Evolutionary conservation across 108 stramenopile genomes (phyloP), one percentile per base, ranked within the genome.

Genomic region (Mediolabrus comicus): DNA sequence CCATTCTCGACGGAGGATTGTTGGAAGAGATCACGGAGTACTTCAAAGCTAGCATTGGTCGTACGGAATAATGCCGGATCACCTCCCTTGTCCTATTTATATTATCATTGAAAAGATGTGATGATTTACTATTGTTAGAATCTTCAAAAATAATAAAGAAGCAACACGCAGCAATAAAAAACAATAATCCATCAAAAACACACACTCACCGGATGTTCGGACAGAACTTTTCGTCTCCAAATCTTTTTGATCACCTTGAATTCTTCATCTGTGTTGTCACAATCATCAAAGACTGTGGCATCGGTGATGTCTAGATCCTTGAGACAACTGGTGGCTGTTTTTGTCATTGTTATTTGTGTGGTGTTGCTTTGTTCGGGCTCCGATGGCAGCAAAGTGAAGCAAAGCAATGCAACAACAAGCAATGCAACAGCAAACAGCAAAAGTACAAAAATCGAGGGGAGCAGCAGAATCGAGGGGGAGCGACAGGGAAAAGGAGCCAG

Each of bases 41-140:
- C 66, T 58, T 81, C 80, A 53, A 81, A 86, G 30, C 80, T 51
- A 6, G 70, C 66, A 16, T 75, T 77, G 6, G 83, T 61, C 13
- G 41, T 34, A 8, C 83, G 77, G 24, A 86, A 86, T 11, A 26
- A 31, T 3, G 36, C 61, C n/a, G 80, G 61, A 34, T 86, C 83
- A 9, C 86, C 86, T 2, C 86, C 86, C 73, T 86, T 86, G 73
- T 86, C 86, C 54, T 79, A 78, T 7, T 54, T 30, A 49, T 19
- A 29, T 53, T 30, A 28, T n/a, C 26, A 41, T 10, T 2, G 57
- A 31, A 59, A 29, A 12, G 27, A 59, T 46, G 29, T 8, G 11
- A 24, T 25, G 36, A 5, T 29, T n/a, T 57, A 30, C 10, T 25
- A 11, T 26, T 29, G 4, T 16, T 63, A 30, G 10, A 17, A 56